Evolutionary conservation across 768 basidiomycete species (phyloP).

Genomic region (Tubosaeta brunneosetosa): DNA sequence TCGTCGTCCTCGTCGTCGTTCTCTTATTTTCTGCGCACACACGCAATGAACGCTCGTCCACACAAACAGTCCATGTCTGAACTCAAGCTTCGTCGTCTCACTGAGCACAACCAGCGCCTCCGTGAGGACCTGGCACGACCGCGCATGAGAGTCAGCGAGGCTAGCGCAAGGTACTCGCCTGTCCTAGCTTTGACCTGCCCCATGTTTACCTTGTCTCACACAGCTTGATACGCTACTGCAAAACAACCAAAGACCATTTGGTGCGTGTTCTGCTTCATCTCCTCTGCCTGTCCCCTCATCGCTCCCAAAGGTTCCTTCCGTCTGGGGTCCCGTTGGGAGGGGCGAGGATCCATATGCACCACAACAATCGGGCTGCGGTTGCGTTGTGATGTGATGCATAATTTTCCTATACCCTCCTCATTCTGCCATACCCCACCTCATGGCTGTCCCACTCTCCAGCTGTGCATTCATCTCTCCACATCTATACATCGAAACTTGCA

Average conservation of each 20-base stretch:
- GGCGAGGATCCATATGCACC: conserved; percentile 92
- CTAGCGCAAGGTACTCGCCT: conserved; percentile 63
- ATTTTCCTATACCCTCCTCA: conserved; percentile 29
- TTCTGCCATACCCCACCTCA: conserved; percentile 29
- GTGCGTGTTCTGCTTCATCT: conserved; percentile 40
- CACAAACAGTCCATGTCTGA: conserved; percentile 97
- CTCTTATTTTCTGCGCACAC: conserved; percentile 3
- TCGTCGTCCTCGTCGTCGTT: background rate
- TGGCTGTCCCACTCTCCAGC: conserved; percentile 1
- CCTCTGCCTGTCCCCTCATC: background rate
- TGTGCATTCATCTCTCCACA: conserved; percentile 16
- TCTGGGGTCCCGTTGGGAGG: conserved; percentile 91
- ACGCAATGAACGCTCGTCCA: conserved; percentile 64
- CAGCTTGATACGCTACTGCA: conserved; percentile 92
- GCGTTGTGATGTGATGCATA: conserved; percentile 61
- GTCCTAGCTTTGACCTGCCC: background rate
- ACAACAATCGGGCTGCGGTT: conserved; percentile 68
- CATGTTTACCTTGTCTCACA: background rate
- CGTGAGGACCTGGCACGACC: conserved; percentile 86
- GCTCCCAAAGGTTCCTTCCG: conserved; percentile 67
- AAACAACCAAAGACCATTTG: conserved; percentile 85
- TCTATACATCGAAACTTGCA: conserved; percentile 19
- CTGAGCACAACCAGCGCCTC: conserved; percentile 90
- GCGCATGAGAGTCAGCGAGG: conserved; percentile 89
- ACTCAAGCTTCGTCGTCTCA: conserved; percentile 89